phyloP scores from a whole-genome alignment of 78 protist species.

The slime mould (Dictyostelium discoideum) region dicty_2.7 NC_007090.3:4254501-4255000 shows the following conservation, averaged over 20 bases:
- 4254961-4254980: conserved; percentile 4
- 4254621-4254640: neutral
- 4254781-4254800: conserved; percentile 41
- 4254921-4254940: neutral
- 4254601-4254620: conserved; percentile 42
- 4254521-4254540: conserved; percentile 80
- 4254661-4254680: neutral
- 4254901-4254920: neutral
- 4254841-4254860: neutral
- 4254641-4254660: neutral
- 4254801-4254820: conserved; percentile 16
- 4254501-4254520: conserved; percentile 18
- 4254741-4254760: conserved; percentile 21
- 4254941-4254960: neutral
- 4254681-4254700: neutral
- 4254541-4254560: conserved; percentile 73
- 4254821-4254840: neutral
- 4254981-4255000: conserved; percentile 3
- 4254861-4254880: neutral
- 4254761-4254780: conserved; percentile 27
- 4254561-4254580: conserved; percentile 67
- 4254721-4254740: conserved; percentile 36
- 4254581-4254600: conserved; percentile 77
- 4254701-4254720: conserved; percentile 66
- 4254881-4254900: conserved; percentile 7